Conservation (phyloP, 2,329 filamentous ascomycete genomes). For the Fusarium anthophilum region DNA sequence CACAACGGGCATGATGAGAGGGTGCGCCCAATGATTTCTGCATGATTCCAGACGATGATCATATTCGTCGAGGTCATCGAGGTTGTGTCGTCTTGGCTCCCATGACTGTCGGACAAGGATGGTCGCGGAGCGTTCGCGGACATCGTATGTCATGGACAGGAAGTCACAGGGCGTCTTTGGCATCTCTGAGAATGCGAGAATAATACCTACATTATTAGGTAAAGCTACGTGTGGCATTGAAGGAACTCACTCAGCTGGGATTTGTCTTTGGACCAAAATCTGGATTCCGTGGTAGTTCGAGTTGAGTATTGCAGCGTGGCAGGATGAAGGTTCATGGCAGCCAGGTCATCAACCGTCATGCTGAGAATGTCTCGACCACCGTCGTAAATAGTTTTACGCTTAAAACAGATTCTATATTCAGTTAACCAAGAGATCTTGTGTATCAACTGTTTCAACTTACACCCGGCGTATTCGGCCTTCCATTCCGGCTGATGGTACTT, state of each 20-base stretch:
- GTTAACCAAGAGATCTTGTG: neutral
- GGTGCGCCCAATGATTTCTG: slow-evolving; percentile 56
- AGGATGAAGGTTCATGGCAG: slow-evolving; percentile 50
- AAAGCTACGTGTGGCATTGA: too few species aligned
- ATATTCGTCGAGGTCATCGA: slow-evolving; percentile 57
- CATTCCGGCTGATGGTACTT: slow-evolving; percentile 38
- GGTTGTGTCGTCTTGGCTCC: slow-evolving; percentile 52
- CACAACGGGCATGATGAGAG: slow-evolving; percentile 56
- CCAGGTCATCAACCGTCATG: slow-evolving; percentile 48
- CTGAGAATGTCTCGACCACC: slow-evolving; percentile 49
- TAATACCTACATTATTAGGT: slow-evolving; percentile 47
- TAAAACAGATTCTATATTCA: slow-evolving; percentile 48
- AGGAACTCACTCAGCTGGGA: slow-evolving; percentile 46
- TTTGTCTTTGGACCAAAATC: slow-evolving; percentile 52
- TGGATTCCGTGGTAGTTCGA: slow-evolving; percentile 51
- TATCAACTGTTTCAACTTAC: slow-evolving; percentile 34
- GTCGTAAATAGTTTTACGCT: slow-evolving; percentile 45
- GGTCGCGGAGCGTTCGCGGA: slow-evolving; percentile 51
- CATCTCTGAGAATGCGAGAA: slow-evolving; percentile 56
- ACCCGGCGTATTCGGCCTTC: slow-evolving; percentile 50
- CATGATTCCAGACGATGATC: slow-evolving; percentile 57
- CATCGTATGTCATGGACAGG: slow-evolving; percentile 56
- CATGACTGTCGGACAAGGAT: slow-evolving; percentile 56
- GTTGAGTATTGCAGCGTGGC: slow-evolving; percentile 53
- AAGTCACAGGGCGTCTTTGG: slow-evolving; percentile 58